Base-by-base conservation (phyloP, 495 filamentous ascomycete species). In the Pyronema omphalodes region DNA sequence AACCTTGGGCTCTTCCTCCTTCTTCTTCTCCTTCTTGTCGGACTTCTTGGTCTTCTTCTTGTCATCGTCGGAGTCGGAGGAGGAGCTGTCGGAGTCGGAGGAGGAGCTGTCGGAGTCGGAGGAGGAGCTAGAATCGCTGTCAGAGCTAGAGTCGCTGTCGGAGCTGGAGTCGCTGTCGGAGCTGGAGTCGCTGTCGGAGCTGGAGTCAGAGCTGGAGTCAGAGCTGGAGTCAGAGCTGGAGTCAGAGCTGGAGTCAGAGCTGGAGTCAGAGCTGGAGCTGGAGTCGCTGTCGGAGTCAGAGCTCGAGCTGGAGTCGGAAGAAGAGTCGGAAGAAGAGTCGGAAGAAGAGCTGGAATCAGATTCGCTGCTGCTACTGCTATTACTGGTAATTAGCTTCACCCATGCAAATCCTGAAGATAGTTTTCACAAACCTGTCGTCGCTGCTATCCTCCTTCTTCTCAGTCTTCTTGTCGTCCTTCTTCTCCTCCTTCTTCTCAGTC, bases 81-180 rank as follows among this genome's bases (percentile, higher is more conserved):
- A 61, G 41, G 8, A 41, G 54, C 46, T 39, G 46, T 6, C 17
- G 9, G 18, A 55, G 19, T 48, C 14, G 34, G 35, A 47, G 19
- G 52, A 55, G 14, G 47, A 51, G 47, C 29, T 19, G 33, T 9
- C 9, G 48, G 19, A 35, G 39, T 49, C 37, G 34, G 23, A 18
- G n/a, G 37, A 56, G 34, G 54, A 53, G 48, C 12, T 14, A 3
- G 44, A 47, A 3, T 12, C 12, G 44, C 14, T 17, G 18, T 12
- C 12, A 9, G 44, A 47, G 44, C 39, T 41, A 9, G 47, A 58
- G n/a, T 51, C 60, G 33, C 55, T 51, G 41, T 61, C 65, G 4
- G 66, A 70, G 36, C 62, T 65, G 44, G 67, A 67, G 44, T 58
- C 60, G 23, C 68, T 51, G 34, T 47, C 18, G 44, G n/a, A 17